Evolutionary conservation across 2,329 filamentous ascomycete species (phyloP), one percentile per base, ranked within the genome.

Genomic region (Thelonectria blattea): DNA sequence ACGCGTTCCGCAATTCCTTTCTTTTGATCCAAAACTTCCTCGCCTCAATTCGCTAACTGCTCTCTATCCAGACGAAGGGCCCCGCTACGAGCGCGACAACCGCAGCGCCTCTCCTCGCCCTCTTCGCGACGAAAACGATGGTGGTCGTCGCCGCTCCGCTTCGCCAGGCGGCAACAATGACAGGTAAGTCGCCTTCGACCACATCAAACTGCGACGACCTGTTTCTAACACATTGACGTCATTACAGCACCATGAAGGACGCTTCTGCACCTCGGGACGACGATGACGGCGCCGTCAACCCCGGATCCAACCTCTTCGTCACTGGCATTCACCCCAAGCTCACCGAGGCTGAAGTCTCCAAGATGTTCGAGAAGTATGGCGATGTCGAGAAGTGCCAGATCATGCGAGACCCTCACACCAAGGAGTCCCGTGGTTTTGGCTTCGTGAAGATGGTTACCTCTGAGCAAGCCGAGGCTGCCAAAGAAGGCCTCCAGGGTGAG

Each of bases 341-440:
- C 68, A 89, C 86, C 49, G 95, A 99, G 78, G 86, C 89, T 15
- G 95, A 98, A 75, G 92, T 99, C 63, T 91, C 91, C 56, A 93
- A 93, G 76, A 89, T 99, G 68, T 99, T 99, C 74, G 93, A 97
- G 81, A 99, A 98, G 81, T 98, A 98, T 73, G 95, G 95, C 70
- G 93, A 97, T 75, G 95, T 99, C 53, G 94, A 98, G 81, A 98
- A 96, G 81, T 98, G 94, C 83, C 96, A 97, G 78, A 99, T 99
- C 81, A 99, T 99, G 95, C 88, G 94, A 74, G 95, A 99, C 75
- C 95, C 95, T 64, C 95, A 99, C 79, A 96, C 92, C 73, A 96
- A 97, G 81, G 95, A 99, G 80, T 98, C 94, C 70, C 95, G 95
- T 79, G 95, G 95, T 68, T 99, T 99, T 69, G 95, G 95, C 58